Conservation (phyloP, 768 basidiomycete genomes). For the Phylloporus scabripes region DNA sequence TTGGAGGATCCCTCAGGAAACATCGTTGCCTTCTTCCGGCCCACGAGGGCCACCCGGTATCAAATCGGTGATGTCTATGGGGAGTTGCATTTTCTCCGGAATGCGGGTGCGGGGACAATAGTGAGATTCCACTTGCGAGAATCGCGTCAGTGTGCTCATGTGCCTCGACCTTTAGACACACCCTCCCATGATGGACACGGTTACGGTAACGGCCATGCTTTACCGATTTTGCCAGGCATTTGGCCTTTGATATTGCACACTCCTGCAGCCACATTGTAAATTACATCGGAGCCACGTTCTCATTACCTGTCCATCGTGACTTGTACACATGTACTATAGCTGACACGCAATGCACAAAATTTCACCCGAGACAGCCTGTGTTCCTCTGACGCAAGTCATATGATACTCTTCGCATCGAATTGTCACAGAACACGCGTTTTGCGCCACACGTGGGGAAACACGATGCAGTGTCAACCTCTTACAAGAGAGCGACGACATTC, state of each 20-base stretch:
- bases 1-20: constrained; percentile 65
- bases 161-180: constrained; percentile 52
- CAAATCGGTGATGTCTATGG: constrained; percentile 84
- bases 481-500: constrained; percentile 16
- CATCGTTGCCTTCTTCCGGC: constrained; percentile 76
- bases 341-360: constrained; percentile 26
- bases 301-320: constrained; percentile 25
- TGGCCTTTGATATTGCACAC: constrained; percentile 35
- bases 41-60: constrained; percentile 71
- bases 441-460: constrained; percentile 31
- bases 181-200: constrained; percentile 86
- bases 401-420: constrained; percentile 12
- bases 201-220: constrained; percentile 80
- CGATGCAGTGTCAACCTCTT: constrained; percentile 23
- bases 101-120: constrained; percentile 76
- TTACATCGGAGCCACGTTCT: constrained; percentile 25
- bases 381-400: constrained; percentile 18
- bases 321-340: constrained; percentile 29
- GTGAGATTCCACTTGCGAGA: constrained; percentile 37
- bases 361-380: constrained; percentile 19
- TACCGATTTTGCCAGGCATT: constrained; percentile 67
- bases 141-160: constrained; percentile 21
- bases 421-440: constrained; percentile 27
- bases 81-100: constrained; percentile 77
- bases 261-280: constrained; percentile 29